Base-by-base conservation (phyloP, 2,329 filamentous ascomycete species). In the Pseudopithomyces chartarum region DNA sequence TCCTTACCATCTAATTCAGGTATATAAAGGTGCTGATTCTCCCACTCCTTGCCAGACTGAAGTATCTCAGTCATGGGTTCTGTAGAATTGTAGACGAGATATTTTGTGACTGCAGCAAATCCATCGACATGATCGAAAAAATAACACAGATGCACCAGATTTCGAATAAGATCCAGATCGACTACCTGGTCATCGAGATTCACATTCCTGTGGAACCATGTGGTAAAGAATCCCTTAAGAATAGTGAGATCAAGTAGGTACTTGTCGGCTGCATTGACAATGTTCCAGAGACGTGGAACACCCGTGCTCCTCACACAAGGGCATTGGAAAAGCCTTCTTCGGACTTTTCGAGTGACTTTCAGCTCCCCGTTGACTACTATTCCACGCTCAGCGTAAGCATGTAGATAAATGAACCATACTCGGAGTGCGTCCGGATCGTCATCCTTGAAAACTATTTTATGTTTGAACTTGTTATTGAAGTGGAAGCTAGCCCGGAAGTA, bases 81-180 rank as follows among this genome's bases (percentile, higher is more conserved):
- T 7, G 39, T 23, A 11, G 47, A 57, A 32, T 74, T 60, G 65
- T 76, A 75, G 1, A 64, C 72, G 1, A 76, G 61, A 29, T 58
- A 68, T 54, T 66, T 68, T 1, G 71, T 76, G 3, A 67, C 60
- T 0, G 43, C 45, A 0, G 58, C 52, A 40, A 74, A 76, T 6
- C 63, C 73, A 2, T 52, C 11, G 3, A 64, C 64, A 52, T 73
- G 58, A 26, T 72, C 62, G 58, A 75, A 75, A 2, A 59, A 42
- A 33, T 64, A 65, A 53, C 65, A 68, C 0, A 73, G 72, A 15
- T 68, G 66, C 0, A 70, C 62, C 1, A 73, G 46, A 19, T 40
- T 48, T 19, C 51, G 54, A 2, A 55, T 56, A 8, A 46, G 23
- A 17, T 56, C 56, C 1, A 13, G 29, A 7, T 55, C 32, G 15